Percentiles rank a stretch among this genome's conserved stretches.
phyloP scores from a whole-genome alignment of 2,329 filamentous ascomycete genomes.

The Lasiodiplodia sp. region DNA sequence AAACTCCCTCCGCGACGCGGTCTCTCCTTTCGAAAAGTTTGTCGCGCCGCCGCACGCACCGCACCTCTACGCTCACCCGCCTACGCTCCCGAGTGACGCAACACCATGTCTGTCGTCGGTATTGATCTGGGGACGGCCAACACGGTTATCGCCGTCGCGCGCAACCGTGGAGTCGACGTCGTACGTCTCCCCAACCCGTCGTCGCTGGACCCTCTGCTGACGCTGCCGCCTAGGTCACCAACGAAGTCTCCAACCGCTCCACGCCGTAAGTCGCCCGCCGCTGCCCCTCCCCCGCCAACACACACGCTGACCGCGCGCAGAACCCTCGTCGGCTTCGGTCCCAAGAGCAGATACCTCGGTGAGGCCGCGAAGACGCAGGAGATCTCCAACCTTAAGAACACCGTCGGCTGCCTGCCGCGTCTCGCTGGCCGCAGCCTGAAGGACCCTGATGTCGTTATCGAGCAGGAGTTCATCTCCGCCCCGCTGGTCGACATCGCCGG shows the following conservation, averaged over 20 bases:
- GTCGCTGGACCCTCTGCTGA: constrained; percentile 39
- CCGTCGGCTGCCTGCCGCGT: constrained; percentile 89
- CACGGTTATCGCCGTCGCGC: constrained; percentile 95
- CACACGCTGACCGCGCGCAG: constrained; percentile 55
- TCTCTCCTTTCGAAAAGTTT: constrained; percentile 14
- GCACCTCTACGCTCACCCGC: constrained; percentile 16
- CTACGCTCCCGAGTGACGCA: constrained; percentile 29
- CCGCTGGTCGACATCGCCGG: constrained; percentile 88
- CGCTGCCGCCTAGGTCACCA: constrained; percentile 75
- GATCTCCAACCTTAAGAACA: constrained; percentile 99
- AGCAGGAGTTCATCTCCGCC: constrained; percentile 90
- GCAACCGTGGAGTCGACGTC: constrained; percentile 98
- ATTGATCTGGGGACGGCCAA: constrained; percentile 96
- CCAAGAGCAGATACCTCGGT: constrained; percentile 91
- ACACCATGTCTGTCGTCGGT: constrained; percentile 71
- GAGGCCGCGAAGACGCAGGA: constrained; percentile 98
- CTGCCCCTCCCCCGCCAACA: constrained; percentile 31
- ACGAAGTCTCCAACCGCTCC: constrained; percentile 97
- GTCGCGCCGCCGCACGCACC: constrained; percentile 10
- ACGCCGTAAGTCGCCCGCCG: constrained; percentile 78
- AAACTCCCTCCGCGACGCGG: constrained; percentile 17
- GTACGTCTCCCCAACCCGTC: constrained; percentile 66
- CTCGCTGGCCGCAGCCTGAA: constrained; percentile 84
- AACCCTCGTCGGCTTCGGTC: constrained; percentile 92
- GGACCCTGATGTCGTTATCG: constrained; percentile 91